These are phyloP conservation scores for Sphagnum contortum DNA, from an alignment of 225 moss, liverwort and hornwort species.

Conservation along the genomic window DNA sequence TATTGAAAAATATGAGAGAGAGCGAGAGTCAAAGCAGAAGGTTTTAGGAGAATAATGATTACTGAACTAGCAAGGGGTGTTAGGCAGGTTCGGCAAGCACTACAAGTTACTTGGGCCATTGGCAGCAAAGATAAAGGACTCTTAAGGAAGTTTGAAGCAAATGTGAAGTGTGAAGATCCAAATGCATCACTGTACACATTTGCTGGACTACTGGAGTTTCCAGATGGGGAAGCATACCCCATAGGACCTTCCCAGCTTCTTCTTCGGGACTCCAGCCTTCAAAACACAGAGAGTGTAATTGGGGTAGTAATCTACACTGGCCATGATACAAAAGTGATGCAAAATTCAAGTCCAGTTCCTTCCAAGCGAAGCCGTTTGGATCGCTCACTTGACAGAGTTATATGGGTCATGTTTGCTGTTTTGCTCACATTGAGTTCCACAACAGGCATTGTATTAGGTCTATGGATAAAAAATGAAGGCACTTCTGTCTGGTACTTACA, in stretches of 20 bases:
- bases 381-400: conserved; percentile 37
- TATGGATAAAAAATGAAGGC: conserved; percentile 22
- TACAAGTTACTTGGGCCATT: conserved; percentile 44
- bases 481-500: conserved; percentile 40
- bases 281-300: conserved; percentile 54
- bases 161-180: conserved; percentile 47
- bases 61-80: conserved; percentile 12
- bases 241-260: conserved; percentile 55
- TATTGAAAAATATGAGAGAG: too few species aligned
- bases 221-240: conserved; percentile 27
- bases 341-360: conserved; percentile 47
- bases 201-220: conserved; percentile 33
- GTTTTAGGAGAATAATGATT: background rate
- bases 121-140: conserved; percentile 15
- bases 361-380: conserved; percentile 69
- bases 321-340: conserved; percentile 72
- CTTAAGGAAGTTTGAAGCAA: conserved; percentile 30
- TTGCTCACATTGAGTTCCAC: conserved; percentile 31
- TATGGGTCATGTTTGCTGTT: conserved; percentile 46
- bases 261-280: conserved; percentile 63
- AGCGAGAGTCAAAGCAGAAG: background rate
- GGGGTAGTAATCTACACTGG: conserved; percentile 64
- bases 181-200: conserved; percentile 65
- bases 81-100: conserved; percentile 73
- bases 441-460: conserved; percentile 32